A percentile compares a stretch with the other conserved stretches of the same genome.
Evolutionary conservation across 768 basidiomycete species (phyloP).

Genomic region (Mycena venus): DNA sequence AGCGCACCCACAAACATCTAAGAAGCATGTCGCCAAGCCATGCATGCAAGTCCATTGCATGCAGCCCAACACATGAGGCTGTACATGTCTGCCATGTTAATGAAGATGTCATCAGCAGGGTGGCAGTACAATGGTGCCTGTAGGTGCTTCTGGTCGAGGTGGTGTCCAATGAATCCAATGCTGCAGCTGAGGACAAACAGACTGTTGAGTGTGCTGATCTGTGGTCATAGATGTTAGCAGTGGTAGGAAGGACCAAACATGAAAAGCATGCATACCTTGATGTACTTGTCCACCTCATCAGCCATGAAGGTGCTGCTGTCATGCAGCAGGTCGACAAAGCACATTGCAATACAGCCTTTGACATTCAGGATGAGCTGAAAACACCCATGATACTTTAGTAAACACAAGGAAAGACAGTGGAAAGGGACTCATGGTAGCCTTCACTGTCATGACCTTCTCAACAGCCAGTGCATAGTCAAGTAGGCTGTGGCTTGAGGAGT

Average conservation of each 20-base stretch:
- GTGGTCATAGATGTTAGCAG: too few species aligned
- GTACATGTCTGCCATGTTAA: too few species aligned
- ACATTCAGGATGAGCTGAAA: too few species aligned
- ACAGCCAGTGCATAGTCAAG: constrained; percentile 96
- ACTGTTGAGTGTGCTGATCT: constrained; percentile 90
- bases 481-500: constrained; percentile 95
- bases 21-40: not conserved
- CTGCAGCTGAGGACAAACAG: constrained; percentile 97
- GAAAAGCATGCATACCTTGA: constrained; percentile 66
- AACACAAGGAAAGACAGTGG: too few species aligned
- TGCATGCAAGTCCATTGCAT: constrained; percentile 46
- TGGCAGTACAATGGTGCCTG: constrained; percentile 94
- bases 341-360: constrained; percentile 95
- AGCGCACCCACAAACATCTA: not conserved
- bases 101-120: constrained; percentile 95
- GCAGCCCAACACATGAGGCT: constrained; percentile 82
- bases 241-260: not conserved
- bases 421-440: constrained; percentile 88
- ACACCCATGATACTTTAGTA: too few species aligned
- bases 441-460: constrained; percentile 96
- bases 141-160: constrained; percentile 96
- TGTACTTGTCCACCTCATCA: constrained; percentile 97
- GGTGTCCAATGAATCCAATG: constrained; percentile 97
- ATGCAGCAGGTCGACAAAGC: constrained; percentile 94
- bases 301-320: constrained; percentile 94